Base-by-base conservation (phyloP, 495 filamentous ascomycete species). In the Talaromyces proteolyticus region DNA sequence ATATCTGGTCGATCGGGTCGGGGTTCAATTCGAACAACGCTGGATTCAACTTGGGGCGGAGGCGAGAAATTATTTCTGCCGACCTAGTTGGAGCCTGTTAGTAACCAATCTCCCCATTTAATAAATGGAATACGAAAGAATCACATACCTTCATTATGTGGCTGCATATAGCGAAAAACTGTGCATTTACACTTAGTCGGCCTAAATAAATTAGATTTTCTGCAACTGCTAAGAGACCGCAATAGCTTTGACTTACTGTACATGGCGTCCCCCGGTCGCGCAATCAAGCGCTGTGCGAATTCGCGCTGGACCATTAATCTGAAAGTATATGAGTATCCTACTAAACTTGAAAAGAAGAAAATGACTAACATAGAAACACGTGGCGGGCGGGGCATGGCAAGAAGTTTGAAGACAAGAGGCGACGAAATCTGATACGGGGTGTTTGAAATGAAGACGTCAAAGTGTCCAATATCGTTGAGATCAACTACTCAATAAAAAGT, bases 211-310 rank as follows among this genome's bases (percentile, higher is more conserved):
- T 14, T 48, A 36, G 36, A 1, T 17, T n/a, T n/a, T 0, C 25
- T 20, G 23, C 14, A 41, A 47, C 7, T 6, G 2, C 16, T 3
- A 19, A 26, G 40, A 6, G 6, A 26, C 2, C n/a, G 34, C 21
- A 20, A 23, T 1, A 41, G 4, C 14, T 34, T 34, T 14, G 4
- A 10, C 46, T 39, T 20, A 49, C 37, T 42, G 41, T 54, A 54
- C 46, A 54, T 37, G 38, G 36, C 19, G 22, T 54, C 52, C 1
- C 52, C 52, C 7, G 52, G 52, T 16, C 46, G 20, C 6, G 52
- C 52, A 18, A 54, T 42, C 25, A 69, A 57, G 3, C 66, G 59
- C 37, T 63, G 51, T 16, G 66, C 65, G 24, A 68, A 72, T 56
- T 70, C 68, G 12, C 62, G 62, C 45, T 67, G 64, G 66, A 54